Percentiles rank a stretch among this genome's conserved stretches.
These are phyloP conservation scores for Tricholoma matsutake DNA, from an alignment of 768 basidiomycete genomes.

Conservation along the genomic window DNA sequence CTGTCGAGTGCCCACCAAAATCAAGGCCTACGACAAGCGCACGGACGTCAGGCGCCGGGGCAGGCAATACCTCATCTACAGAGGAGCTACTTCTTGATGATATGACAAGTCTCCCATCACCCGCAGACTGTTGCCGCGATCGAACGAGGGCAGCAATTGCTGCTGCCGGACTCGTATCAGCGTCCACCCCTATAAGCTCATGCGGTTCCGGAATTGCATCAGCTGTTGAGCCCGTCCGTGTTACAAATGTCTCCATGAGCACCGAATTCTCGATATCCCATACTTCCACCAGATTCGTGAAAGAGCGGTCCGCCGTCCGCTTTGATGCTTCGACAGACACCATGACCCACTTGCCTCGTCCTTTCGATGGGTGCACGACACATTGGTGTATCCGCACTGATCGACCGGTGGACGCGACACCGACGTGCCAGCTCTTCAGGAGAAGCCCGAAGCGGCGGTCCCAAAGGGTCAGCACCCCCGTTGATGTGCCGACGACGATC, in stretches of 20 bases:
- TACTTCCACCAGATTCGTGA: conserved; percentile 68
- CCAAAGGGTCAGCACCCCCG: conserved; percentile 87
- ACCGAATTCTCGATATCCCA: conserved; percentile 88
- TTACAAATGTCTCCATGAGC: conserved; percentile 78
- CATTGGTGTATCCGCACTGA: conserved; percentile 68
- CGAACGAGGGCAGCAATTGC: conserved; percentile 83
- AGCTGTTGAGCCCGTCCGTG: conserved; percentile 44
- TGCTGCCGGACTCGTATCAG: conserved; percentile 61
- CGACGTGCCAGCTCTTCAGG: conserved; percentile 84
- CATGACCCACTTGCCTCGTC: conserved; percentile 87
- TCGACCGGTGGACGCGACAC: conserved; percentile 48
- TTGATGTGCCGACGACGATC: conserved; percentile 85
- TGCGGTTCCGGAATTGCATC: conserved; percentile 54
- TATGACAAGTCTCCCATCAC: conserved; percentile 3
- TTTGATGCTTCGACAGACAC: conserved; percentile 66
- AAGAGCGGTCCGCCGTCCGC: conserved; percentile 38
- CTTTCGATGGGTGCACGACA: conserved; percentile 80
- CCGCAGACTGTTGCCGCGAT: conserved; percentile 44
- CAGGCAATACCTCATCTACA: conserved; percentile 34
- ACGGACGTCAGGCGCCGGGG: conserved; percentile 65
- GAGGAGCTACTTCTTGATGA: conserved; percentile 30
- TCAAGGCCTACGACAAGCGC: conserved; percentile 70
- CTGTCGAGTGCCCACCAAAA: conserved; percentile 65
- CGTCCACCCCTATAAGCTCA: conserved; percentile 49
- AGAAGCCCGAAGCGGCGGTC: conserved; percentile 91